phyloP scores from a whole-genome alignment of 805 yeast species.

The Sugiyamaella smithiae region DNA sequence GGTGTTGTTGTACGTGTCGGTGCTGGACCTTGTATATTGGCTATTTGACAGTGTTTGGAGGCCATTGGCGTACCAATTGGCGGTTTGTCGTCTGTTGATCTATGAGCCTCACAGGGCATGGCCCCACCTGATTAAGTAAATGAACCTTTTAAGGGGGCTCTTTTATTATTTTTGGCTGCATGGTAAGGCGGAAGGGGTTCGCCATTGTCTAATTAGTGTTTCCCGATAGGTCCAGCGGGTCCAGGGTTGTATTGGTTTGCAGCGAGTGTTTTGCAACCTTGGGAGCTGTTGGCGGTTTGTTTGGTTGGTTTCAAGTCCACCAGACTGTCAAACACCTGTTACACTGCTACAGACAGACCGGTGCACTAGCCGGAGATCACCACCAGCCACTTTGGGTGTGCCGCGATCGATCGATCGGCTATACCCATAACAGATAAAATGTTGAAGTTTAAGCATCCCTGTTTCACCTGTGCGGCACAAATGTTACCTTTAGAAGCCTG shows the following conservation, averaged over 20 bases:
- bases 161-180: constrained; percentile 3
- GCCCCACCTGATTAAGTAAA: background rate
- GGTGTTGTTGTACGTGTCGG: background rate
- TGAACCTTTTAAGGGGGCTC: background rate
- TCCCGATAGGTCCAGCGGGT: background rate
- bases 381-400: background rate
- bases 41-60: background rate
- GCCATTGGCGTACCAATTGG: background rate
- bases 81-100: too few species aligned
- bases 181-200: background rate
- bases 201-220: background rate
- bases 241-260: background rate
- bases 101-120: background rate
- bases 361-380: background rate
- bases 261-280: background rate
- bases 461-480: background rate
- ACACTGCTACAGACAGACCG: background rate
- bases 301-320: background rate
- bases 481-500: too few species aligned
- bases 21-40: background rate
- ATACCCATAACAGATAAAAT: constrained; percentile 1
- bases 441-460: background rate
- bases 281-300: background rate
- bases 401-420: constrained; percentile 5
- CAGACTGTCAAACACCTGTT: background rate